Percentiles rank a stretch among this genome's conserved stretches.
Evolutionary conservation across 345 rosid genomes (phyloP).

Genomic region (Rubroshorea leprosula): DNA sequence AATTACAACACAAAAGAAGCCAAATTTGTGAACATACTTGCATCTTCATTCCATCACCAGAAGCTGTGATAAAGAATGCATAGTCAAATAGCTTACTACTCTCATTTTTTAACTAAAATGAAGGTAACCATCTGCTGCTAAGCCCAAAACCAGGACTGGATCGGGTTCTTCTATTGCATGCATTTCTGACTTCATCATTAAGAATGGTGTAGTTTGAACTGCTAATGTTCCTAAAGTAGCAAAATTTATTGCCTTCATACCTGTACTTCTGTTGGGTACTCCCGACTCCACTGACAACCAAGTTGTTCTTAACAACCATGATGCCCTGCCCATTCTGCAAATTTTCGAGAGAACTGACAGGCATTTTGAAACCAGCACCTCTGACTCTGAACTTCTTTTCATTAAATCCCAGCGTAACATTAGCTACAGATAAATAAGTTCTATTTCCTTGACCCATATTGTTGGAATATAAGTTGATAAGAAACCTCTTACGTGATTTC

Average conservation of each 20-base stretch:
- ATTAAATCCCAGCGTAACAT: constrained; percentile 52
- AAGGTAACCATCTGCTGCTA: constrained; percentile 10
- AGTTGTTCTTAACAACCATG: constrained; percentile 47
- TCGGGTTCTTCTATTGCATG: constrained; percentile 24
- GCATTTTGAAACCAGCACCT: constrained; percentile 15
- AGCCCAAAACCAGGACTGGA: constrained; percentile 6
- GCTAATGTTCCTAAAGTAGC: constrained; percentile 78
- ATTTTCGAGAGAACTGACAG: constrained; percentile 36
- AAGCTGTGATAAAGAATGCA: too few relatives aligned
- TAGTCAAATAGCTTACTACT: too few relatives aligned
- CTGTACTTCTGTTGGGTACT: constrained; percentile 57
- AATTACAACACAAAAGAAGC: too few relatives aligned
- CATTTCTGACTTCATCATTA: constrained; percentile 35
- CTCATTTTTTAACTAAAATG: too few relatives aligned
- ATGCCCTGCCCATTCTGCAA: constrained; percentile 55
- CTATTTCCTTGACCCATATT: constrained; percentile 31
- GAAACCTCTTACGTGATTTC: constrained; percentile 47
- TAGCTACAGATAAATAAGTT: constrained; percentile 25
- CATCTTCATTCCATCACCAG: too few relatives aligned
- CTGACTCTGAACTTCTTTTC: constrained; percentile 33
- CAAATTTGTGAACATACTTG: too few relatives aligned
- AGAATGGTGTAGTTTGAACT: constrained; percentile 70
- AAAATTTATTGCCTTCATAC: constrained; percentile 35
- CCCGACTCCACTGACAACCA: constrained; percentile 48
- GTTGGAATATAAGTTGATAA: constrained; percentile 31